Evolutionary conservation across 2,329 filamentous ascomycete genomes (phyloP), one percentile per base, ranked within the genome.

Genomic region (Pseudocercospora vitis): DNA sequence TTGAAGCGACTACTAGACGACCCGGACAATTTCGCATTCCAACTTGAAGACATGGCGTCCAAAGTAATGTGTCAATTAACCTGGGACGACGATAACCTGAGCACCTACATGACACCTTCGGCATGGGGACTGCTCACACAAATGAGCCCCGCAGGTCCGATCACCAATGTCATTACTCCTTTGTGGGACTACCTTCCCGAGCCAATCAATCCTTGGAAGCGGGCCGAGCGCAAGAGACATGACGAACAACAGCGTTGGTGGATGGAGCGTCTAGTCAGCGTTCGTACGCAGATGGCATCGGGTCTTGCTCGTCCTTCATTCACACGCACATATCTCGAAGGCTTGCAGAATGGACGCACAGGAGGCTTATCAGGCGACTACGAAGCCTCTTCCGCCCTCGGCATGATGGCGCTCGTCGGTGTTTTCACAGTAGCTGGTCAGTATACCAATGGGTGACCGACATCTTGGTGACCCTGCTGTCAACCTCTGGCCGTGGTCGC

Each of bases 111-210:
- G 55, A 79, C 74, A 7, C 74, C 74, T 44, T 78, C 75, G 55
- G 79, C 79, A 1, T 81, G 78, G 79, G 79, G 78, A n/a, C 70
- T 81, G 1, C 68, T 82, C 12, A 80, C 74, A 3, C 79, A 81
- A 50, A 82, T 82, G 78, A 81, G 79, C 1, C 79, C 79, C 0
- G 79, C 79, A 21, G 79, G 79, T 0, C 79, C 79, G 1, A 78
- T 82, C 57, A 81, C 79, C n/a, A 82, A 81, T 55, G 74, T 81
- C 3, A 49, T 81, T 33, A 81, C 78, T 3, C 78, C 78, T 3
- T 70, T 82, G 0, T 81, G 78, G 78, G 73, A 80, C 53, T 56
- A 53, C 44, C 63, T 81, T 1, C 78, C 79, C 1, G 67, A 70
- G 52, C 58, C 66, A 11, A 70, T 81, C 40, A 81, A 81, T 58